Evolutionary conservation across 805 yeast species (phyloP).

Genomic region (Hanseniaspora vineae): DNA sequence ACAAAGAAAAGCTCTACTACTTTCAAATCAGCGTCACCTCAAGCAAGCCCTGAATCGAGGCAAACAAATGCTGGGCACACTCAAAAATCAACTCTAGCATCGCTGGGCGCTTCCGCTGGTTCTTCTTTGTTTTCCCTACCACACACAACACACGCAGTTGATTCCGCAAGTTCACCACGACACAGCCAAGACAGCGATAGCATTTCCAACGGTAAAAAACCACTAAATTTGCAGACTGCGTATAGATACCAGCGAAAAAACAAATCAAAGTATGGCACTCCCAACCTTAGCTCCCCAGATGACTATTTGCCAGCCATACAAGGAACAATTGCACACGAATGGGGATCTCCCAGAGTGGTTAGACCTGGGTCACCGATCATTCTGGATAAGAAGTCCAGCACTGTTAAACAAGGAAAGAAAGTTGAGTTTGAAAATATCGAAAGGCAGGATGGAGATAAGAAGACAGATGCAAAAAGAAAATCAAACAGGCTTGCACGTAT

Average conservation of each 20-base stretch:
- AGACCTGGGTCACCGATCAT: constrained; percentile 2
- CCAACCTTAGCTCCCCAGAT: neutral
- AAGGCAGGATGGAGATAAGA: neutral
- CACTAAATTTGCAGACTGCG: no score
- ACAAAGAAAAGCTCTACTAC: neutral
- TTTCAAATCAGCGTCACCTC: neutral
- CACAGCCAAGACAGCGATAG: no score
- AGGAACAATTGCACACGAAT: constrained; percentile 5
- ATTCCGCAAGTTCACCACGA: no score
- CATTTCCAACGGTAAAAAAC: no score
- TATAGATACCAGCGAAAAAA: neutral
- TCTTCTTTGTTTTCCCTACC: no score
- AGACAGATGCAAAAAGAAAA: constrained; percentile 1
- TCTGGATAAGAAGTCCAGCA: neutral
- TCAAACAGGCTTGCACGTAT: constrained; percentile 4
- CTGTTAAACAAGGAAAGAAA: neutral
- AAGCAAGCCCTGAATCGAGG: no score
- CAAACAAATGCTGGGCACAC: no score
- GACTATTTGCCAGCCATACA: constrained; percentile 2
- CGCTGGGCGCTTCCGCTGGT: no score
- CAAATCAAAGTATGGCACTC: neutral
- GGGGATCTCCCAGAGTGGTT: constrained; percentile 3
- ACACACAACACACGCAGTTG: no score
- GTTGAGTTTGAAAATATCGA: neutral
- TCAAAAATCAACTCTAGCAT: no score